Evolutionary conservation across 2,329 filamentous ascomycete genomes (phyloP).

Genomic region (Aspergillus flavus): DNA sequence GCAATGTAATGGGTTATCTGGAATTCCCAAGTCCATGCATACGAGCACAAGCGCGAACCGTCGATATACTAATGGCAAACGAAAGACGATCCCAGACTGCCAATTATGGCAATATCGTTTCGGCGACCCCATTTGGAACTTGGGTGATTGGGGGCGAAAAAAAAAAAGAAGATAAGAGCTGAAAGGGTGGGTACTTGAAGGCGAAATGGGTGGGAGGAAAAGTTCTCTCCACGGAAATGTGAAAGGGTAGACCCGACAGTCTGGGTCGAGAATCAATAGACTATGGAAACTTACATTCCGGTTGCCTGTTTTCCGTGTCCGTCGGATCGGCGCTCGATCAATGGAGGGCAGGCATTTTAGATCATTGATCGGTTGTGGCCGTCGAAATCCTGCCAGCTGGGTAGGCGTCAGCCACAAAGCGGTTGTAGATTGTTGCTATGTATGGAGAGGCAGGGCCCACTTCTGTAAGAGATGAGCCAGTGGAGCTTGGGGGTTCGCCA

Average conservation of each 20-base stretch:
- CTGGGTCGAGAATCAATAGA: neutral
- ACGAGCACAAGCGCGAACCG: neutral
- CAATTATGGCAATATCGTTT: neutral
- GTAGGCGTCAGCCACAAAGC: neutral
- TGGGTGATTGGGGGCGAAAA: neutral
- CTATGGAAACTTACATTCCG: neutral
- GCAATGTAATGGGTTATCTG: neutral
- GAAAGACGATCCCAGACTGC: neutral
- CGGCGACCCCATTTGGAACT: neutral
- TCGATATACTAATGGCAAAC: neutral
- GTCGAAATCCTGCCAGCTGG: neutral
- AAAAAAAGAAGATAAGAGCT: neutral
- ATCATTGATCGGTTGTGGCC: neutral
- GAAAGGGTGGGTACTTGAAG: neutral
- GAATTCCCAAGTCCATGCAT: neutral
- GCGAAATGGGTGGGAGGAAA: neutral
- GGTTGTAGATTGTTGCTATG: neutral
- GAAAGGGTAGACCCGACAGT: neutral
- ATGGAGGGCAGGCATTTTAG: neutral
- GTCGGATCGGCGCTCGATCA: neutral
- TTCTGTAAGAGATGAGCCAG: neutral
- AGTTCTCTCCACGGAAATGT: neutral
- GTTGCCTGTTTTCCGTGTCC: neutral
- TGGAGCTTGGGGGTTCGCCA: neutral
- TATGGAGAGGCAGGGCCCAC: neutral